Conservation (phyloP, 129 eudicot genomes). For the Chrysanthemum lavandulifolium region DNA sequence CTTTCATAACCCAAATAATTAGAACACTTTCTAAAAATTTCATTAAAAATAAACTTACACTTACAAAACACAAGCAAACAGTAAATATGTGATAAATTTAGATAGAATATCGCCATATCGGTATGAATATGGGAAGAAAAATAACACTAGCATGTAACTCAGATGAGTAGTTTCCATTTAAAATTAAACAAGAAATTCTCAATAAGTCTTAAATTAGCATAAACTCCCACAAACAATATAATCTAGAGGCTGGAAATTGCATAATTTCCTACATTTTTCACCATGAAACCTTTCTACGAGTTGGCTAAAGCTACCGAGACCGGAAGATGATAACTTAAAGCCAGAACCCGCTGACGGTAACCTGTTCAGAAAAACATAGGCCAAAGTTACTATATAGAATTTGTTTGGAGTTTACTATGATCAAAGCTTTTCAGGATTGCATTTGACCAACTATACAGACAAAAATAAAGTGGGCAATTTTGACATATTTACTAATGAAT, state of each 20-base stretch:
- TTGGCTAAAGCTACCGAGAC: neutral
- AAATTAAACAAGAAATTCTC: neutral
- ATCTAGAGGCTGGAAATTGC: no score
- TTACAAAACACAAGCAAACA: no score
- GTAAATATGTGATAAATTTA: no score
- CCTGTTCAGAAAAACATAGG: constrained; percentile 14
- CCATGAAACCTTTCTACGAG: no score
- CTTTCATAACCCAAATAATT: no score
- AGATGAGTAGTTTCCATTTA: neutral
- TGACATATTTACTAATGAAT: neutral
- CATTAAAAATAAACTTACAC: no score
- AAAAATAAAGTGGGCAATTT: neutral
- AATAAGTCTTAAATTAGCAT: constrained; percentile 5
- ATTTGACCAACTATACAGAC: neutral
- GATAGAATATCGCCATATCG: no score
- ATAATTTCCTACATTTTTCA: no score
- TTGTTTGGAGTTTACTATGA: neutral
- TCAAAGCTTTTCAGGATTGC: neutral
- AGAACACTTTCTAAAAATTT: no score
- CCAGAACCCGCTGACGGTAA: neutral
- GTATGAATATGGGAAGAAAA: no score
- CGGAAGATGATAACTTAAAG: no score
- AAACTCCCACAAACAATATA: neutral
- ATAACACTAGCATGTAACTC: neutral
- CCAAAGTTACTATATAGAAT: neutral